Percentiles rank a stretch among this genome's conserved stretches.
These are phyloP conservation scores for Aspergillus sp. DNA, from an alignment of 2,329 filamentous ascomycete genomes.

Conservation along the genomic window DNA sequence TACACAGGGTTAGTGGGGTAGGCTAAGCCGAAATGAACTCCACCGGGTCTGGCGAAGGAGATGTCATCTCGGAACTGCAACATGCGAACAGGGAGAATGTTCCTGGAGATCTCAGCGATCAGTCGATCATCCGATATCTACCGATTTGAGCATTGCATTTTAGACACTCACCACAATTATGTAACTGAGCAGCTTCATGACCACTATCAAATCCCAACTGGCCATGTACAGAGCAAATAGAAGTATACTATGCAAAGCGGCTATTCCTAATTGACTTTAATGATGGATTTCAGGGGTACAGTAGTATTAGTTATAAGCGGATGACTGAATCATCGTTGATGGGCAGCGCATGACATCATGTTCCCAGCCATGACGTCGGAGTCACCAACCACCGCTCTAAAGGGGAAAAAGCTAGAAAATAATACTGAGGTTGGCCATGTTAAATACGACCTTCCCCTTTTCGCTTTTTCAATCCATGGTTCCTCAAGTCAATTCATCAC, in stretches of 20 bases:
- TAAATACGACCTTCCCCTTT: neutral
- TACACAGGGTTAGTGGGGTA: constrained; percentile 2
- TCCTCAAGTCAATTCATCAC: neutral
- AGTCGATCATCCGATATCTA: constrained; percentile 4
- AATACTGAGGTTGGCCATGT: neutral
- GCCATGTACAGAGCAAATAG: too few relatives aligned
- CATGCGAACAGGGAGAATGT: neutral
- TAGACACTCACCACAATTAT: neutral
- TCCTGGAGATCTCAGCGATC: neutral
- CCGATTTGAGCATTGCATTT: neutral
- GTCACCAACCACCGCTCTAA: too few relatives aligned
- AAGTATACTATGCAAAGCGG: too few relatives aligned
- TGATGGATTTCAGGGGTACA: too few relatives aligned
- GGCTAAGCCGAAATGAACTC: neutral
- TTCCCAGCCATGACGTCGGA: too few relatives aligned
- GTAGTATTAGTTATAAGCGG: too few relatives aligned
- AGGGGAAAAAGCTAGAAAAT: neutral
- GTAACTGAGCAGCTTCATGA: neutral
- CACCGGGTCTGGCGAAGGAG: too few relatives aligned
- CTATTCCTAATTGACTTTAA: too few relatives aligned
- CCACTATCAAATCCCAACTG: too few relatives aligned
- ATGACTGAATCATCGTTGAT: too few relatives aligned
- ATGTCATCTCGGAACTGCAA: too few relatives aligned
- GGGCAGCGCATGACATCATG: too few relatives aligned
- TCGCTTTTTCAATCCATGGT: neutral